Percentiles rank a stretch among this genome's conserved stretches.
These are phyloP conservation scores for Stentor coeruleus DNA, from an alignment of 73 alveolate species.

Conservation along the genomic window DNA sequence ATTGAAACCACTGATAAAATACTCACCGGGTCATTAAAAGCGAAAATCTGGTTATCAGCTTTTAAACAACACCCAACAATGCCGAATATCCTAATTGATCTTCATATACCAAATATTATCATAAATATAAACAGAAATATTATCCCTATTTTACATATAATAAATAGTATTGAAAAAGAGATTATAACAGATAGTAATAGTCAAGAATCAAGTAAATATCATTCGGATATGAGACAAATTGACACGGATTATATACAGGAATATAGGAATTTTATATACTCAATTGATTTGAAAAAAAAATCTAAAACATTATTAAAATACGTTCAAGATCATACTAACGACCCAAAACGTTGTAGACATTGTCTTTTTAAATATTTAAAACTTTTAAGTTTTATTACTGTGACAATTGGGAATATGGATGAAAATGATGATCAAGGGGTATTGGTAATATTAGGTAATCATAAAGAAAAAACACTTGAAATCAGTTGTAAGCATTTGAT, in stretches of 20 bases:
- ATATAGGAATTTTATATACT: background rate
- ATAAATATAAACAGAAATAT: background rate
- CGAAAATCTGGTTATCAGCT: background rate
- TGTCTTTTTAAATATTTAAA: background rate
- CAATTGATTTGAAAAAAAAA: background rate
- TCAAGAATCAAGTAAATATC: background rate
- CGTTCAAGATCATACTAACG: background rate
- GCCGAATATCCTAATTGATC: background rate
- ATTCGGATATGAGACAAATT: background rate
- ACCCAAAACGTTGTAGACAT: background rate
- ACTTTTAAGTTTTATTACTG: background rate
- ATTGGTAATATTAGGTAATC: background rate
- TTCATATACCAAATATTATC: background rate
- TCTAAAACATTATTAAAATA: too few species aligned
- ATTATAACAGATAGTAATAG: too few species aligned
- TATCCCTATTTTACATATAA: background rate
- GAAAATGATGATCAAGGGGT: background rate
- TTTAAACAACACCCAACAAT: background rate
- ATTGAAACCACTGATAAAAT: background rate
- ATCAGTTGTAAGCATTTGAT: background rate
- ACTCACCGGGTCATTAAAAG: background rate
- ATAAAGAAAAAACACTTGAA: background rate
- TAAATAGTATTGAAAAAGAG: background rate
- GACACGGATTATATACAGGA: background rate
- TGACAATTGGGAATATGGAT: background rate